phyloP scores from a whole-genome alignment of 2,329 filamentous ascomycete genomes.

The Penicillium janthinellum region DNA sequence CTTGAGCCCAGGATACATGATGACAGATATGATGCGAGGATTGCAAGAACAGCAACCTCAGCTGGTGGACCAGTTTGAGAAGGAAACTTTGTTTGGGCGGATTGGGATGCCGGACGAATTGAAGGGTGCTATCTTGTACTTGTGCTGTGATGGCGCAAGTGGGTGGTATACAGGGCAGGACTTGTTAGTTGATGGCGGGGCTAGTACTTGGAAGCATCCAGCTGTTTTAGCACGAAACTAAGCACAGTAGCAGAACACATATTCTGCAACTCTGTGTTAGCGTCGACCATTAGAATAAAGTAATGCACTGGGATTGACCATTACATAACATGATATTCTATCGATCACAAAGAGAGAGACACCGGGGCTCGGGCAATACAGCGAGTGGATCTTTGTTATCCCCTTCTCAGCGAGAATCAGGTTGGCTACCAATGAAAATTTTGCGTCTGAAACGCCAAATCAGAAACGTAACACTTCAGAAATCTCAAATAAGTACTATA shows the following conservation, averaged over 20 bases:
- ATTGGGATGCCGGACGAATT: constrained; percentile 25
- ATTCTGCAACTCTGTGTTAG: neutral
- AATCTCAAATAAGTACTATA: neutral
- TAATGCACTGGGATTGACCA: neutral
- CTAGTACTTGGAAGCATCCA: constrained; percentile 29
- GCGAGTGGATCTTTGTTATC: neutral
- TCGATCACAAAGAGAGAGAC: constrained; percentile 1
- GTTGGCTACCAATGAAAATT: neutral
- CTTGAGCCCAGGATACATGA: constrained; percentile 32
- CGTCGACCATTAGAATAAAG: neutral
- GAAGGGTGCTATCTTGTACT: constrained; percentile 23
- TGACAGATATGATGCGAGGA: constrained; percentile 30
- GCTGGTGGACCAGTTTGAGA: constrained; percentile 25
- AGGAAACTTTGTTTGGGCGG: constrained; percentile 27
- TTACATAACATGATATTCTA: constrained; percentile 2
- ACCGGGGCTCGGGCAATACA: neutral
- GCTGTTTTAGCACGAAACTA: constrained; percentile 14
- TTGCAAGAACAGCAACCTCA: constrained; percentile 21
- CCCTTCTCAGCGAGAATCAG: neutral
- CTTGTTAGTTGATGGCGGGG: constrained; percentile 28
- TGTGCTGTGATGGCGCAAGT: constrained; percentile 19
- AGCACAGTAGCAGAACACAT: neutral
- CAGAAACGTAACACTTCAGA: neutral
- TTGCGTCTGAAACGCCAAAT: constrained; percentile 2
- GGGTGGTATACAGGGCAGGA: constrained; percentile 29